Evolutionary conservation across 805 yeast genomes (phyloP).

Genomic region (Metschnikowia reukaufii): DNA sequence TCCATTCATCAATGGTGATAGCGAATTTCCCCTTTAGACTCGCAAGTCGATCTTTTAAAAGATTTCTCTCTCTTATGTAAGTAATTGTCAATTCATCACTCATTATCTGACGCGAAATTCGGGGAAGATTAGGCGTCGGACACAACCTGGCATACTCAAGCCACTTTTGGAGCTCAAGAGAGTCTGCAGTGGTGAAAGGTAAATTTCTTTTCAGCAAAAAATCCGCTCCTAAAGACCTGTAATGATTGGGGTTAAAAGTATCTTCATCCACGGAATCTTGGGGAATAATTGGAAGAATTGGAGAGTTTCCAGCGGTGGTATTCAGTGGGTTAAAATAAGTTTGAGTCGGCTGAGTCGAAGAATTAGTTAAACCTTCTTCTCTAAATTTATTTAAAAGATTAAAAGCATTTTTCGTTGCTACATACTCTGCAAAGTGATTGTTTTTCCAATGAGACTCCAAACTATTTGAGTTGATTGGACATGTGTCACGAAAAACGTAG

Average conservation of each 20-base stretch:
- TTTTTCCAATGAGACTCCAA: not conserved
- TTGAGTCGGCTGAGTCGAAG: not conserved
- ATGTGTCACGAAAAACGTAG: not conserved
- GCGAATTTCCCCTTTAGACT: not conserved
- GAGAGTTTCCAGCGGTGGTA: not conserved
- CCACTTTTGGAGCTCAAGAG: not conserved
- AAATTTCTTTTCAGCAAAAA: not conserved
- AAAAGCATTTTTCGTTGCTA: not conserved
- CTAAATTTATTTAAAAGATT: not conserved
- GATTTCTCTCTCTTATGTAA: not conserved
- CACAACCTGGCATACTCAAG: slow-evolving; percentile 2
- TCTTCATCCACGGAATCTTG: not conserved
- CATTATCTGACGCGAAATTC: not conserved
- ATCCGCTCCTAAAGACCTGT: not conserved
- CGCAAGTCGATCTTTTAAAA: not conserved
- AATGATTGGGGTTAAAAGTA: not conserved
- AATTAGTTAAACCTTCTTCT: not conserved
- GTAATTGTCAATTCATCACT: not conserved
- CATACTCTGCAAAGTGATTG: not conserved
- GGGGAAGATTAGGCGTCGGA: not conserved
- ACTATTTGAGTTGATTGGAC: not conserved
- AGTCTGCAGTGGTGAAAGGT: slow-evolving; percentile 1
- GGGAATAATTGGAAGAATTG: not conserved
- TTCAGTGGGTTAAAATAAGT: not conserved
- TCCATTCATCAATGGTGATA: slow-evolving; percentile 1